Conservation (phyloP, 2,329 filamentous ascomycete species). For the Colletotrichum sp. region DNA sequence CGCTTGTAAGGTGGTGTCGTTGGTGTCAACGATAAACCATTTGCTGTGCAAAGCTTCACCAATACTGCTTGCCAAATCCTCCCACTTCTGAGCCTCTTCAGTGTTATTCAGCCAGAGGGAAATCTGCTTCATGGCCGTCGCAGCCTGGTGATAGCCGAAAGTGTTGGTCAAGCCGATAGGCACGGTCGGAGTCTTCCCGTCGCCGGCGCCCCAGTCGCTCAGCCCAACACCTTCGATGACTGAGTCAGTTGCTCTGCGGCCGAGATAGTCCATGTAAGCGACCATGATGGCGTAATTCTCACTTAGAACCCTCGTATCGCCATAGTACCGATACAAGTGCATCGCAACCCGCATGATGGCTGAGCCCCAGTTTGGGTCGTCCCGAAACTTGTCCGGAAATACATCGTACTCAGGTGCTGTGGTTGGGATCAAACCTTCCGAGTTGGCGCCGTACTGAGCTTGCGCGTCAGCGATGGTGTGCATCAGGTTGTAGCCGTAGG, state of each 20-base stretch:
- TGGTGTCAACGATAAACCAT: slow-evolving; percentile 4
- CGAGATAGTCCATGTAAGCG: slow-evolving; percentile 18
- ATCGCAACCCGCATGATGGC: slow-evolving; percentile 12
- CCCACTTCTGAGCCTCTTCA: neutral
- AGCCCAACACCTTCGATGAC: slow-evolving; percentile 18
- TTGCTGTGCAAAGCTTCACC: neutral
- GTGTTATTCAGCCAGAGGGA: neutral
- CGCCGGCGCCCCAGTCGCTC: slow-evolving; percentile 7
- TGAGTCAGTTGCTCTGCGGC: neutral
- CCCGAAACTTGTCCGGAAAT: slow-evolving; percentile 9
- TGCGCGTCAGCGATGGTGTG: slow-evolving; percentile 20
- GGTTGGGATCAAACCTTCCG: slow-evolving; percentile 12
- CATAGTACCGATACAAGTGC: slow-evolving; percentile 15
- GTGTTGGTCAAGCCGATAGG: neutral
- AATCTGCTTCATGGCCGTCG: neutral
- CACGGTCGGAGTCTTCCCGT: slow-evolving; percentile 1
- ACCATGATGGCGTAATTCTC: slow-evolving; percentile 6
- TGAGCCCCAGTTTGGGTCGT: slow-evolving; percentile 21
- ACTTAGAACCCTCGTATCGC: neutral
- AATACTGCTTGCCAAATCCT: neutral
- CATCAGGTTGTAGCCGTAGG: slow-evolving; percentile 13
- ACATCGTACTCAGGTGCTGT: slow-evolving; percentile 17
- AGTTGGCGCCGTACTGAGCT: neutral
- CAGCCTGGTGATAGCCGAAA: slow-evolving; percentile 13
- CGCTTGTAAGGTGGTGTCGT: neutral